phyloP scores from a whole-genome alignment of 176 grass and related monocot genomes.

The Phyllostachys edulis region DNA sequence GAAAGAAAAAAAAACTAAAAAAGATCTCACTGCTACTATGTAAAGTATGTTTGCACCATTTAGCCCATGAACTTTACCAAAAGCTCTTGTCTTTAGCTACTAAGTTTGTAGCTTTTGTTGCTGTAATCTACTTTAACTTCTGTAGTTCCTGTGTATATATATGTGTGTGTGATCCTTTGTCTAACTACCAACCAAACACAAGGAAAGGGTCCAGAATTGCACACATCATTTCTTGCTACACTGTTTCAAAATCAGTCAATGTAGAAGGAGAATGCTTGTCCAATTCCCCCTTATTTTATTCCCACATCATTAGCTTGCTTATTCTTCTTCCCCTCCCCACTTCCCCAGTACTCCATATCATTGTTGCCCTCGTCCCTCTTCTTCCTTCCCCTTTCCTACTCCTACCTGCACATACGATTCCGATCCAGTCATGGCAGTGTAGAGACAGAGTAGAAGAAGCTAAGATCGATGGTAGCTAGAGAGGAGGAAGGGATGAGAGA shows the following conservation, averaged over 20 bases:
- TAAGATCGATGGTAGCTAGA: constrained; percentile 26
- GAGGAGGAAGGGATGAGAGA: constrained; percentile 27
- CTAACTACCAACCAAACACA: constrained; percentile 13
- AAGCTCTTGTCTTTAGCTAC: constrained; percentile 30
- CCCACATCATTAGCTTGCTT: constrained; percentile 45
- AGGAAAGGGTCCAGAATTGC: constrained; percentile 27
- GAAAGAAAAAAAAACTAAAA: constrained; percentile 22
- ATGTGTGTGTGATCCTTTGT: constrained; percentile 6
- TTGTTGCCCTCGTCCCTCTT: constrained; percentile 35
- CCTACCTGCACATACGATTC: constrained; percentile 29
- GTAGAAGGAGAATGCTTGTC: constrained; percentile 68
- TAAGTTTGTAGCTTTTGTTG: constrained; percentile 13
- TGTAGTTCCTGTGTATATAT: constrained; percentile 17
- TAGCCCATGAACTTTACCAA: constrained; percentile 43
- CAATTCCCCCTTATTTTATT: constrained; percentile 57
- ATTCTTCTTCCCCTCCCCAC: constrained; percentile 1
- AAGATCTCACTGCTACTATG: constrained; percentile 44
- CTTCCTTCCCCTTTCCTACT: constrained; percentile 47
- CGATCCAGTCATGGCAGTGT: constrained; percentile 29
- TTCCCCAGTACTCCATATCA: constrained; percentile 34
- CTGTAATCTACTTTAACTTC: constrained; percentile 35
- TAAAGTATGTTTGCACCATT: constrained; percentile 43
- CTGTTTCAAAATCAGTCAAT: constrained; percentile 70
- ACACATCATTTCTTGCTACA: constrained; percentile 29
- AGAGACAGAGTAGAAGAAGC: constrained; percentile 8